These are phyloP conservation scores for Coffea canephora DNA, from an alignment of 257 asterid species.

Conservation along the genomic window DNA sequence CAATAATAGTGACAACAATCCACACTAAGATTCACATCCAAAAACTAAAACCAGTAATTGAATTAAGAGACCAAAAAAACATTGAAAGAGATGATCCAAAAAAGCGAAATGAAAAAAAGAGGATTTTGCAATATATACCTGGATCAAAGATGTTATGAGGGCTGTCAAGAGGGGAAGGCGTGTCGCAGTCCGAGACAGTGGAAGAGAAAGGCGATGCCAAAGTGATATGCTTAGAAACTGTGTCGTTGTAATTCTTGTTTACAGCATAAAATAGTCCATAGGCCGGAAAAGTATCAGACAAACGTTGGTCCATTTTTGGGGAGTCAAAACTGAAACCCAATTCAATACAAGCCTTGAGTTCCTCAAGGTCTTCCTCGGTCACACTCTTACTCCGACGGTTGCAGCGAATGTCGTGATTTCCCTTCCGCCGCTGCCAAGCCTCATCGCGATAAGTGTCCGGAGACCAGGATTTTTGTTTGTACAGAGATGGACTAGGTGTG, in stretches of 20 bases:
- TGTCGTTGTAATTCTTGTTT: conserved; percentile 46
- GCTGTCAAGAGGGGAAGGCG: conserved; percentile 48
- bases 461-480: conserved; percentile 73
- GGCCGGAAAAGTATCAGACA: conserved; percentile 71
- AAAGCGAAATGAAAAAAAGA: neutral
- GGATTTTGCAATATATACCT: conserved; percentile 29
- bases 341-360: conserved; percentile 71
- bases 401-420: conserved; percentile 26
- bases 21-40: neutral
- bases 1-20: neutral
- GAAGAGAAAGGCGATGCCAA: conserved; percentile 28
- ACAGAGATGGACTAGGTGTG: conserved; percentile 25
- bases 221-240: conserved; percentile 34
- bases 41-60: neutral
- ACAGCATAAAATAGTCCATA: conserved; percentile 63
- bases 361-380: conserved; percentile 82
- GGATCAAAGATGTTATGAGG: conserved; percentile 52
- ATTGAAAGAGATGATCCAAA: neutral
- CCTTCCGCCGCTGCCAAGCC: conserved; percentile 70
- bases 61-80: neutral
- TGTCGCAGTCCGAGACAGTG: conserved; percentile 37
- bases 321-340: conserved; percentile 75
- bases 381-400: conserved; percentile 52
- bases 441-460: conserved; percentile 59
- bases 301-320: conserved; percentile 61